These are phyloP conservation scores for Phytophthora quininea DNA, from an alignment of 352 stramenopile species.

Conservation along the genomic window DNA sequence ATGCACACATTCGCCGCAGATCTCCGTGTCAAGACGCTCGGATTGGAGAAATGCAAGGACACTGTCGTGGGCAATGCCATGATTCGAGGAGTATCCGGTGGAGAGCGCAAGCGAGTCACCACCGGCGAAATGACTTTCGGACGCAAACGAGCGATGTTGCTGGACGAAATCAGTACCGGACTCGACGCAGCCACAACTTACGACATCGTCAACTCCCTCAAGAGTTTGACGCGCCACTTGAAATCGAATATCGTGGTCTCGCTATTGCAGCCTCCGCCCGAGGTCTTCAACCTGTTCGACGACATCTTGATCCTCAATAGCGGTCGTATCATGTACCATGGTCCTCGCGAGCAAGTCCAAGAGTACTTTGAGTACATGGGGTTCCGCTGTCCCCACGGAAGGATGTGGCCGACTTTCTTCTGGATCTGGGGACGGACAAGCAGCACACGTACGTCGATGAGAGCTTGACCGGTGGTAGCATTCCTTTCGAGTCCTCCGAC, in stretches of 20 bases:
- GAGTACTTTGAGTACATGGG: conserved; percentile 49
- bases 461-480: not conserved
- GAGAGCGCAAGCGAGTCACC: conserved; percentile 90
- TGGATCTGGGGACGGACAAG: conserved; percentile 47
- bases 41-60: conserved; percentile 48
- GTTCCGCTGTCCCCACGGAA: conserved; percentile 39
- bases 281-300: conserved; percentile 94
- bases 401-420: conserved; percentile 50
- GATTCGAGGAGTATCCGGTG: conserved; percentile 69
- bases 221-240: conserved; percentile 44
- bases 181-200: conserved; percentile 57
- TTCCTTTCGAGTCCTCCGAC: conserved; percentile 28
- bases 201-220: conserved; percentile 54
- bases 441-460: conserved; percentile 36
- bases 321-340: conserved; percentile 84
- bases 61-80: conserved; percentile 60
- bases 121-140: conserved; percentile 85
- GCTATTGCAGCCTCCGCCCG: conserved; percentile 89
- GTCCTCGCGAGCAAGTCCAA: conserved; percentile 30
- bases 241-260: conserved; percentile 65
- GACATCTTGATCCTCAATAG: conserved; percentile 90
- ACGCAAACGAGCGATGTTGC: conserved; percentile 64
- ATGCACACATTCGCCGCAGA: conserved; percentile 35
- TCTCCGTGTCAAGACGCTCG: conserved; percentile 33
- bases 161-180: conserved; percentile 79